Evolutionary conservation across 441 rosid species (phyloP).

Genomic region (Euphorbia schlechtendalii): DNA sequence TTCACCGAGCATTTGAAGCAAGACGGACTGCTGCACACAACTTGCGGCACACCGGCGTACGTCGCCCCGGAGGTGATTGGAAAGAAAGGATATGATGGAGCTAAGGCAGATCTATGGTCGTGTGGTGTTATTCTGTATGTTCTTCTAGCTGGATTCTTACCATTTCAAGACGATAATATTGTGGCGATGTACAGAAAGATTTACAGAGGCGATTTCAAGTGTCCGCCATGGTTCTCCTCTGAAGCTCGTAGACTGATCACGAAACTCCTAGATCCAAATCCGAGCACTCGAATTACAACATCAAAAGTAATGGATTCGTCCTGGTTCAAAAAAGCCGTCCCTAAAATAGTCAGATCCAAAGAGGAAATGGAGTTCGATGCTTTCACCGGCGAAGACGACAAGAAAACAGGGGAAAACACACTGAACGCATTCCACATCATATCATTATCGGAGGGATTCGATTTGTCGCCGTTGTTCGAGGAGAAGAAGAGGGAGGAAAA

Average conservation of each 20-base stretch:
- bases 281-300: conserved; percentile 37
- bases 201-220: conserved; percentile 75
- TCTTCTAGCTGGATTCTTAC: conserved; percentile 74
- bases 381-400: conserved; percentile 27
- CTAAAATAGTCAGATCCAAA: conserved; percentile 26
- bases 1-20: conserved; percentile 68
- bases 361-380: conserved; percentile 36
- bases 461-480: conserved; percentile 72
- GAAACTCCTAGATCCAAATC: conserved; percentile 72
- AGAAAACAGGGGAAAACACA: conserved; percentile 35
- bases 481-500: conserved; percentile 71
- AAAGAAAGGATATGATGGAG: conserved; percentile 65
- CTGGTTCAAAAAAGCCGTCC: conserved; percentile 60
- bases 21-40: conserved; percentile 68
- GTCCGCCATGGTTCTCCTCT: conserved; percentile 78
- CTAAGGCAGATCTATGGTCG: conserved; percentile 81
- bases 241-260: conserved; percentile 65
- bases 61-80: conserved; percentile 72
- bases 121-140: conserved; percentile 85
- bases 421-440: conserved; percentile 77
- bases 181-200: conserved; percentile 79
- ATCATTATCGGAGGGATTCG: conserved; percentile 74
- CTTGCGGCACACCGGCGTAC: conserved; percentile 87
- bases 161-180: conserved; percentile 75
- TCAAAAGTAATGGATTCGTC: conserved; percentile 55